A percentile compares a stretch with the other conserved stretches of the same genome.
Conservation (phyloP, 768 basidiomycete species). For the Trametes meyenii region DNA sequence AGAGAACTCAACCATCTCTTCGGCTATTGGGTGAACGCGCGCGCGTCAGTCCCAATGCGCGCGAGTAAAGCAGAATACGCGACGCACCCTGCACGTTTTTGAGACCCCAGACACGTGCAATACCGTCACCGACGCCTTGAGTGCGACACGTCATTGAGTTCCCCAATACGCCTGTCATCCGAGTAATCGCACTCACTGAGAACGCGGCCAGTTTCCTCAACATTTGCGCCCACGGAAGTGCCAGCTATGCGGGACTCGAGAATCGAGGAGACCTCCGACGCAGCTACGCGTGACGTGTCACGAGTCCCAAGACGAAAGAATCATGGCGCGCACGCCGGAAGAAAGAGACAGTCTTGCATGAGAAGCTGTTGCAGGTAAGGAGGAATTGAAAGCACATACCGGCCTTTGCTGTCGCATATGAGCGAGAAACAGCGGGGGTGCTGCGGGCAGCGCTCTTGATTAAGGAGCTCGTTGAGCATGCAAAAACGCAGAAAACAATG, state of each 20-base stretch:
- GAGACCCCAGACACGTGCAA: slow-evolving; percentile 98
- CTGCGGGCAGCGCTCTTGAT: slow-evolving; percentile 44
- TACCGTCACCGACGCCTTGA: slow-evolving; percentile 98
- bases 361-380: slow-evolving; percentile 23
- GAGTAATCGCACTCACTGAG: slow-evolving; percentile 67
- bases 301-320: slow-evolving; percentile 30
- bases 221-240: slow-evolving; percentile 85
- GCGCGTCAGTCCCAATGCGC: slow-evolving; percentile 25
- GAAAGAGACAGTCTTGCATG: slow-evolving; percentile 10
- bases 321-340: slow-evolving; percentile 5
- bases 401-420: slow-evolving; percentile 98
- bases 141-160: slow-evolving; percentile 25
- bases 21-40: slow-evolving; percentile 54
- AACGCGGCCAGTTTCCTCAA: slow-evolving; percentile 99
- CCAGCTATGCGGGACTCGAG: slow-evolving; percentile 98
- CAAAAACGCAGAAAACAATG: slow-evolving; percentile 23
- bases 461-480: slow-evolving; percentile 15
- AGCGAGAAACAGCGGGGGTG: slow-evolving; percentile 63
- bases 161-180: slow-evolving; percentile 27
- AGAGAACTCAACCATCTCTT: slow-evolving; percentile 99
- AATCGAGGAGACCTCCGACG: slow-evolving; percentile 99
- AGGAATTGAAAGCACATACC: slow-evolving; percentile 53
- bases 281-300: slow-evolving; percentile 62
- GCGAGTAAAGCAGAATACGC: slow-evolving; percentile 15
- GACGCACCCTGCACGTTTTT: slow-evolving; percentile 92